A percentile compares a stretch with the other conserved stretches of the same genome.
phyloP scores from a whole-genome alignment of 2,329 filamentous ascomycete genomes.

The Aspergillus japonicus region DNA sequence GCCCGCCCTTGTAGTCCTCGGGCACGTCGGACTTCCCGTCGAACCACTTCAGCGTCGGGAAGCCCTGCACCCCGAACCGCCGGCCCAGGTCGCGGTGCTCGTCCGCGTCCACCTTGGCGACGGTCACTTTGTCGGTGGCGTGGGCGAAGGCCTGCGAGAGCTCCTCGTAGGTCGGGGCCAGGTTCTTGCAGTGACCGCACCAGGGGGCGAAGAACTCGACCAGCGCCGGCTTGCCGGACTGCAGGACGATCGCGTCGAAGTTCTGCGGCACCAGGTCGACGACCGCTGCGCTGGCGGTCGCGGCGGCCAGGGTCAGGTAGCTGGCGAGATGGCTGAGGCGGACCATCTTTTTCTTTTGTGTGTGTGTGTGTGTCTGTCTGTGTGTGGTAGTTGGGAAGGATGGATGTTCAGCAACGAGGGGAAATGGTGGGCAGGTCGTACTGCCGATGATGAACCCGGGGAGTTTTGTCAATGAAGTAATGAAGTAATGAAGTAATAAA shows the following conservation, averaged over 20 bases:
- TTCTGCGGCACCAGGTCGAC: conserved; percentile 85
- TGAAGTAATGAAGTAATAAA: conserved; percentile 4
- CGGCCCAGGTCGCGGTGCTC: conserved; percentile 79
- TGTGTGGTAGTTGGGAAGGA: background rate
- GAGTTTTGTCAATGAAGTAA: background rate
- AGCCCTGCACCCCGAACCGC: conserved; percentile 85
- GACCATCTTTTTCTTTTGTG: conserved; percentile 36
- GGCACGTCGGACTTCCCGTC: conserved; percentile 89
- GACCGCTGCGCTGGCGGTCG: conserved; percentile 78
- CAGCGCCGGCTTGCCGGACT: conserved; percentile 90
- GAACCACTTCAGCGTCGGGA: conserved; percentile 97
- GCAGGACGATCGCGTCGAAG: conserved; percentile 85
- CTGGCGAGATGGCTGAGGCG: conserved; percentile 48
- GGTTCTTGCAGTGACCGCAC: conserved; percentile 99
- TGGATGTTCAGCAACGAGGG: background rate
- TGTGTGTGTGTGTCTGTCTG: too few species aligned
- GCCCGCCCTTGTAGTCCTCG: conserved; percentile 78
- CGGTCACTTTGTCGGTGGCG: conserved; percentile 72
- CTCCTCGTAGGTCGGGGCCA: conserved; percentile 93
- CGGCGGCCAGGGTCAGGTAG: conserved; percentile 58
- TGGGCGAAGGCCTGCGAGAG: conserved; percentile 72
- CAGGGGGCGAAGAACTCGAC: conserved; percentile 98
- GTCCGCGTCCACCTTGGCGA: conserved; percentile 96
- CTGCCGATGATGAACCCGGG: conserved; percentile 1
- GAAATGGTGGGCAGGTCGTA: conserved; percentile 1